phyloP scores from a whole-genome alignment of 129 eudicot species.

The Flaveria trinervia region DNA sequence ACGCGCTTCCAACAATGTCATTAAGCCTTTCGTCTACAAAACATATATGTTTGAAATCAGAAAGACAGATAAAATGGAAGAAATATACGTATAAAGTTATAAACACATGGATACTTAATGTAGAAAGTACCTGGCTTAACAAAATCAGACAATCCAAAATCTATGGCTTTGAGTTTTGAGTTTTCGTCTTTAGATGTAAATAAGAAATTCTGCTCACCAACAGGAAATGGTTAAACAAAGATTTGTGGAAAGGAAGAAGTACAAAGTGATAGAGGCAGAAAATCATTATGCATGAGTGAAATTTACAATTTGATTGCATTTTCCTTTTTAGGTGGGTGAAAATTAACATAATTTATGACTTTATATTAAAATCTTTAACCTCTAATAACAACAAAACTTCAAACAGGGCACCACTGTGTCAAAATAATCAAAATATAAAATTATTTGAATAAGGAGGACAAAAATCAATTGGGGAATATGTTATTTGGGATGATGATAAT shows the following conservation, averaged over 20 bases:
- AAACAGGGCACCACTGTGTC: neutral
- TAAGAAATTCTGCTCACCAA: constrained; percentile 73
- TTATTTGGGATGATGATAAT: neutral
- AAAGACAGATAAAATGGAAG: constrained; percentile 12
- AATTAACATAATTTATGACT: neutral
- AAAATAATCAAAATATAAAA: neutral
- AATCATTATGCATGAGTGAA: neutral
- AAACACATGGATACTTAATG: constrained; percentile 2
- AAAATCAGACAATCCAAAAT: constrained; percentile 92
- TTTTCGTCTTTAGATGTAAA: constrained; percentile 76
- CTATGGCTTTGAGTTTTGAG: constrained; percentile 82
- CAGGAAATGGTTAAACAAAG: constrained; percentile 9
- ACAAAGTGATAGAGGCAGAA: neutral
- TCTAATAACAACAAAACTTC: neutral
- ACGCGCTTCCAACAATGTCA: constrained; percentile 56
- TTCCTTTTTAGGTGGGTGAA: neutral
- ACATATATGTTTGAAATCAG: constrained; percentile 17
- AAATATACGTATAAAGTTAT: constrained; percentile 4
- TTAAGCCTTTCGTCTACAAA: constrained; percentile 87
- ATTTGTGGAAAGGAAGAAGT: neutral
- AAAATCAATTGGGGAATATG: neutral
- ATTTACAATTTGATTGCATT: neutral
- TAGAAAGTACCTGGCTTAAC: constrained; percentile 72
- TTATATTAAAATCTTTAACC: neutral
- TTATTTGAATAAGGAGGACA: neutral